phyloP scores from a whole-genome alignment of 257 asterid species.

The Leonotis leonurus region DNA sequence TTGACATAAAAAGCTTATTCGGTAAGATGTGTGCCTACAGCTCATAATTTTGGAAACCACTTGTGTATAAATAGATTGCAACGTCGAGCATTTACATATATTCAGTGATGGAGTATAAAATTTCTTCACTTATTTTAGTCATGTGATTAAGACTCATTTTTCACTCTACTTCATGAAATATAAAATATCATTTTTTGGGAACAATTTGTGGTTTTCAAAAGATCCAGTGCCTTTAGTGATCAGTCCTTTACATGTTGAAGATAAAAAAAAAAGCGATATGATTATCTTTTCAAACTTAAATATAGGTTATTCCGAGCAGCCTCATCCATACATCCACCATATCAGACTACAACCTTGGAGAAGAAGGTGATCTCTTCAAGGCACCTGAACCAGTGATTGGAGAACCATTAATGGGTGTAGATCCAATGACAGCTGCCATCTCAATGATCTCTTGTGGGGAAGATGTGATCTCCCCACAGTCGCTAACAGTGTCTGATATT shows the following conservation, averaged over 20 bases:
- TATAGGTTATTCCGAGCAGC: conserved; percentile 35
- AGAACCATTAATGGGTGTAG: conserved; percentile 52
- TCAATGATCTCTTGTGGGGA: conserved; percentile 88
- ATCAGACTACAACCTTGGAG: conserved; percentile 81
- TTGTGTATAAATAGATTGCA: no score
- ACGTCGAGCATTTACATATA: background rate
- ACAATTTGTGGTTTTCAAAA: background rate
- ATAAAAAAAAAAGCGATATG: background rate
- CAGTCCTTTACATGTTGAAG: background rate
- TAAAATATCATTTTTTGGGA: background rate
- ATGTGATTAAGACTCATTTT: background rate
- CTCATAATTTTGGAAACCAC: background rate
- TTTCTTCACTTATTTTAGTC: background rate
- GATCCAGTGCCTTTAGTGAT: background rate
- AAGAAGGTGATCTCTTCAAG: conserved; percentile 85
- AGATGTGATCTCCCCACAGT: conserved; percentile 51
- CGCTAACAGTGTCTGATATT: conserved; percentile 51
- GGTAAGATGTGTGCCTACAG: conserved; percentile 2
- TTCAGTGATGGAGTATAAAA: no score
- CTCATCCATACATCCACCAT: conserved; percentile 40
- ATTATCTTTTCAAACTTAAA: conserved; percentile 6
- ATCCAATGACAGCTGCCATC: conserved; percentile 70
- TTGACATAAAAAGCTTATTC: background rate
- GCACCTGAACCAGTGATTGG: conserved; percentile 74
- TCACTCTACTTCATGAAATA: background rate